phyloP scores from a whole-genome alignment of 1,139 yeast species.

The Sugiyamaella novakii region DNA sequence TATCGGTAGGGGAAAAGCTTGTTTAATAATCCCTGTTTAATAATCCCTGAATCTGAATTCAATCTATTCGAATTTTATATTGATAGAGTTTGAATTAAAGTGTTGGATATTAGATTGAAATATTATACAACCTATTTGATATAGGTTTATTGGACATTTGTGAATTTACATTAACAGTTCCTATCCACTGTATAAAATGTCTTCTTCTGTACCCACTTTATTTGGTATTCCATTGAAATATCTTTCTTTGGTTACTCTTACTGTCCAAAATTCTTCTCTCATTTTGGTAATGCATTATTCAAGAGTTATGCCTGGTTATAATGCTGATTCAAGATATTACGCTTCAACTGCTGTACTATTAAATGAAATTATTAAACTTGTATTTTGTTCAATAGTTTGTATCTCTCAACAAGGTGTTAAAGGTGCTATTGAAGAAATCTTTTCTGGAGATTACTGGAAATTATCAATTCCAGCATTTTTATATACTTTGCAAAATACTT shows the following conservation, averaged over 20 bases:
- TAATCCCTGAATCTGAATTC: too few relatives aligned
- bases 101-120: too few relatives aligned
- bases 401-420: conserved; percentile 32
- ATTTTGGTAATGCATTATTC: conserved; percentile 48
- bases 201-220: conserved; percentile 24
- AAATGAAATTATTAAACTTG: conserved; percentile 46
- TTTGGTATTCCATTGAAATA: conserved; percentile 39
- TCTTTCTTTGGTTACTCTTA: conserved; percentile 40
- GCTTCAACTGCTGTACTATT: conserved; percentile 49
- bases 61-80: too few relatives aligned
- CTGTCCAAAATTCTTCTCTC: conserved; percentile 44
- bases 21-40: too few relatives aligned
- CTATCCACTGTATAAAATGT: conserved; percentile 1
- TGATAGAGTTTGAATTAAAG: too few relatives aligned
- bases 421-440: conserved; percentile 37
- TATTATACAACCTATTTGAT: too few relatives aligned
- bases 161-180: too few relatives aligned
- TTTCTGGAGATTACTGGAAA: conserved; percentile 46
- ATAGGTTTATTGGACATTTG: too few relatives aligned
- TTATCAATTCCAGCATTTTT: conserved; percentile 47
- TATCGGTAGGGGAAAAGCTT: too few relatives aligned
- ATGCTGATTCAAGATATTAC: conserved; percentile 39
- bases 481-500: conserved; percentile 46
- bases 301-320: conserved; percentile 46
- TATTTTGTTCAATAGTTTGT: conserved; percentile 39